Base-by-base conservation (phyloP, 2,329 filamentous ascomycete species). In the Pyrenophora graminea region DNA sequence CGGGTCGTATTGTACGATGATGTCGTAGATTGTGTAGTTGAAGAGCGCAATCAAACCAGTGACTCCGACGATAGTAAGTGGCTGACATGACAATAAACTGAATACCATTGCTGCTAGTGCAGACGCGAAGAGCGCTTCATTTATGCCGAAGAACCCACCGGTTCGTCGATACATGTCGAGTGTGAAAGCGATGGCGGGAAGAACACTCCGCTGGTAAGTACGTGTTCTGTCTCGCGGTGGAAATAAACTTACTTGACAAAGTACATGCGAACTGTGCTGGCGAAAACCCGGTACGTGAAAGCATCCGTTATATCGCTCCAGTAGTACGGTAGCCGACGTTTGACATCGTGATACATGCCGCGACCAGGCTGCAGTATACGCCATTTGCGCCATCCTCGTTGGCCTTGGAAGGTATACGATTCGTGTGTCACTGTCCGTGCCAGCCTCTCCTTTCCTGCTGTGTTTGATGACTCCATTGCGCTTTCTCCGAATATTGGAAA, bases 21-120 rank as follows among this genome's bases (percentile, higher is more conserved):
- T 84, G 51, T 84, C 80, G 67, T 81, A 84, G 54, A 83, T 82
- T 19, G 82, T 85, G 59, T 82, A 84, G 62, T 84, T 83, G 73
- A 85, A 84, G 0, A 81, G 63, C 1, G 67, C 65, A n/a, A 71
- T 71, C 10, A 71, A 51, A 53, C 82, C 82, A 4, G 81, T 83
- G 32, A 84, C 79, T 4, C 82, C 82, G 13, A 84, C 80, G 15
- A 84, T 81, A 3, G 80, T 83, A 37, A 84, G 66, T 0, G 82
- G 82, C 59, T 84, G 81, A 25, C 76, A 79, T 18, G 74, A 74
- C 2, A 83, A 60, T 5, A 79, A 61, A 58, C 78, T 82, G 64
- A 83, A 83, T 1, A 83, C 76, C 58, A 82, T 76, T 3, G 80
- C 80, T 2, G 79, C 80, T n/a, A 83, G 64, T 2, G 79, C 81